Percentiles rank a stretch among this genome's conserved stretches.
Conservation (phyloP, 257 asterid genomes). For the Lithospermum erythrorhizon region DNA sequence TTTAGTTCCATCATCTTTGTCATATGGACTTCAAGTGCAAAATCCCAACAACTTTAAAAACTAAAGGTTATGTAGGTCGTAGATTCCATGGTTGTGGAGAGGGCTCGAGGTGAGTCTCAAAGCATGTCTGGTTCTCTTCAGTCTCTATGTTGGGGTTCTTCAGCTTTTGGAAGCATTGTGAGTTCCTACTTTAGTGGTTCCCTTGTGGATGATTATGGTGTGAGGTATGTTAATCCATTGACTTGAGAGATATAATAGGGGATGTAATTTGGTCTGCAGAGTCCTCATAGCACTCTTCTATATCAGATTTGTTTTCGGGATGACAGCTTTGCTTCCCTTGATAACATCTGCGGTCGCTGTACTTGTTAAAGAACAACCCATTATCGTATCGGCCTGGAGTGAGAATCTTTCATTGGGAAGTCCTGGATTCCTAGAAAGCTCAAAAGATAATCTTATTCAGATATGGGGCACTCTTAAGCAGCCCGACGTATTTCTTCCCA, state of each 20-base stretch:
- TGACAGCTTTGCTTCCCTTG: slow-evolving; percentile 85
- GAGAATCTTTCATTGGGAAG: slow-evolving; percentile 24
- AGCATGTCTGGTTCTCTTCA: slow-evolving; percentile 97
- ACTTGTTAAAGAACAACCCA: slow-evolving; percentile 79
- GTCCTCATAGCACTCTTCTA: slow-evolving; percentile 9
- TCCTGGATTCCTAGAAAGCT: slow-evolving; percentile 42
- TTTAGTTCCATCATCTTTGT: too few species aligned
- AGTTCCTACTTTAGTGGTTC: slow-evolving; percentile 99
- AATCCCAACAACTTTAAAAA: slow-evolving; percentile 12
- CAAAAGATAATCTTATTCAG: slow-evolving; percentile 42
- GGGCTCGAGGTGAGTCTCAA: slow-evolving; percentile 99
- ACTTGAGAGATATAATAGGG: slow-evolving; percentile 1
- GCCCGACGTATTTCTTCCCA: slow-evolving; percentile 80
- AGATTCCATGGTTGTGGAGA: slow-evolving; percentile 98
- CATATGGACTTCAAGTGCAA: too few species aligned
- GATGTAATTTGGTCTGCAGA: background rate
- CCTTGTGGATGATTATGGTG: slow-evolving; percentile 89
- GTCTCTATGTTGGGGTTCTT: slow-evolving; percentile 98
- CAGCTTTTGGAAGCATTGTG: slow-evolving; percentile 92
- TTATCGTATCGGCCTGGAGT: slow-evolving; percentile 30
- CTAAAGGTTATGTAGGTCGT: slow-evolving; percentile 58
- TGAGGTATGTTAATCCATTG: slow-evolving; percentile 45
- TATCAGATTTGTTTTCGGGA: slow-evolving; percentile 88
- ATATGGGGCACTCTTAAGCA: slow-evolving; percentile 70
- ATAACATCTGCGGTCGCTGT: slow-evolving; percentile 93